A percentile compares a stretch with the other conserved stretches of the same genome.
Conservation (phyloP, 768 basidiomycete genomes). For the Collybia sordida region DNA sequence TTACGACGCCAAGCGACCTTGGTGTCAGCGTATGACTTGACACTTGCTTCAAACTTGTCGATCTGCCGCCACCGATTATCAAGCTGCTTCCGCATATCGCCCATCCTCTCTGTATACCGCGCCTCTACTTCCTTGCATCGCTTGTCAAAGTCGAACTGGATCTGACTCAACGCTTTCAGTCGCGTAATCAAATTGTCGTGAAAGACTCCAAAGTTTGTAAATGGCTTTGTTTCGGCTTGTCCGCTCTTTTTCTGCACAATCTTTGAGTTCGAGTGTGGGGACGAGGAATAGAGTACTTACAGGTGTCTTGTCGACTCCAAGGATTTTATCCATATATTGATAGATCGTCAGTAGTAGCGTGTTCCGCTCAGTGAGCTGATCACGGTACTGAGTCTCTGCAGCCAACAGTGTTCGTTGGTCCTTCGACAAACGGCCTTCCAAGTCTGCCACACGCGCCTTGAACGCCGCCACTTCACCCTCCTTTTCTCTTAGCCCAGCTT, state of each 20-base stretch:
- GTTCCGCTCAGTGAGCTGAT: constrained; percentile 92
- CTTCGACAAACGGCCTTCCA: constrained; percentile 80
- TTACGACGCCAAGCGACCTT: constrained; percentile 84
- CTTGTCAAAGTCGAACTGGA: constrained; percentile 86
- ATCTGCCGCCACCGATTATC: constrained; percentile 90
- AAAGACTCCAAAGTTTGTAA: constrained; percentile 92
- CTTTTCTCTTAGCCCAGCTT: constrained; percentile 57
- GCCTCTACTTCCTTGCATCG: constrained; percentile 77
- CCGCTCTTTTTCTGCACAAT: constrained; percentile 64
- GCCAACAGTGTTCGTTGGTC: constrained; percentile 73
- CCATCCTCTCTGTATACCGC: constrained; percentile 70
- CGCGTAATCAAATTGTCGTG: constrained; percentile 91
- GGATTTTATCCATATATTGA: constrained; percentile 92
- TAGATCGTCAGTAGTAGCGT: constrained; percentile 89
- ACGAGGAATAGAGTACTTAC: constrained; percentile 40
- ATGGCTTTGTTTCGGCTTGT: constrained; percentile 85
- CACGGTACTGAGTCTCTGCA: constrained; percentile 81
- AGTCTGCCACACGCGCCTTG: constrained; percentile 63
- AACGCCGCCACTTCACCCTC: constrained; percentile 67
- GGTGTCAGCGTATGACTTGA: constrained; percentile 80
- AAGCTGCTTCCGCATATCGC: constrained; percentile 80
- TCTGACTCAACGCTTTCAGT: constrained; percentile 80
- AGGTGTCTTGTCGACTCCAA: constrained; percentile 85
- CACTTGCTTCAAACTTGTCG: constrained; percentile 86
- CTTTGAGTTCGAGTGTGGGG: background rate